phyloP scores from a whole-genome alignment of 805 yeast species.

The Citeromyces matritensis region DNA sequence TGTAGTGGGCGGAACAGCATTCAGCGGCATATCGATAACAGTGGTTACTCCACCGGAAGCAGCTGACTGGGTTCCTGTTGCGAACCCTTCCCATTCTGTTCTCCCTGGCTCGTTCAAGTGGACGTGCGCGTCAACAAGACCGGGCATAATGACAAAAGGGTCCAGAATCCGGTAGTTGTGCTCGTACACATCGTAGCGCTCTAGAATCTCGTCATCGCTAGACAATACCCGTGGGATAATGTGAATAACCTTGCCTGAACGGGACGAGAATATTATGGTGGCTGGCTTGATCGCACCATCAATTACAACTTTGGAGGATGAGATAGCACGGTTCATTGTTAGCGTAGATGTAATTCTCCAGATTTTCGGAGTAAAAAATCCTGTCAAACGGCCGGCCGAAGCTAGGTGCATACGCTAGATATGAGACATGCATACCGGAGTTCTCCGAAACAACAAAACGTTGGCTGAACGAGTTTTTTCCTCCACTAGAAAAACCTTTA shows the following conservation, averaged over 20 bases:
- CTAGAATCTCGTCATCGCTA: conserved; percentile 22
- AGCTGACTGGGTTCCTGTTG: conserved; percentile 90
- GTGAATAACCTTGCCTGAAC: conserved; percentile 42
- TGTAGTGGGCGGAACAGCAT: conserved; percentile 94
- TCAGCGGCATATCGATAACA: conserved; percentile 90
- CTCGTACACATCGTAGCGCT: conserved; percentile 24
- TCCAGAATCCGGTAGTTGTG: conserved; percentile 34
- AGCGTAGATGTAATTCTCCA: background rate
- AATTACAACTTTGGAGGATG: conserved; percentile 43
- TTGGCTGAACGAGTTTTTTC: no score
- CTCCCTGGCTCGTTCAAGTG: conserved; percentile 96
- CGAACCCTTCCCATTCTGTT: conserved; percentile 97
- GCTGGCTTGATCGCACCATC: conserved; percentile 35
- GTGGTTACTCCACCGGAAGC: conserved; percentile 96
- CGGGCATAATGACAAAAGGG: conserved; percentile 66
- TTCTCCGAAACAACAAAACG: no score
- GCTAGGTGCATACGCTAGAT: no score
- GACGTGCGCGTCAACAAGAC: conserved; percentile 87
- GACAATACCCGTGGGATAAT: conserved; percentile 24
- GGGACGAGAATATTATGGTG: conserved; percentile 44
- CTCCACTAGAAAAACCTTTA: no score
- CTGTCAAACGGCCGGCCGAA: no score
- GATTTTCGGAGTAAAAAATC: no score
- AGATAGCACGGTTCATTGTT: conserved; percentile 43
- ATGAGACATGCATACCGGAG: no score